Evolutionary conservation across 2,329 filamentous ascomycete species (phyloP).

Genomic region (Fusarium buharicum): DNA sequence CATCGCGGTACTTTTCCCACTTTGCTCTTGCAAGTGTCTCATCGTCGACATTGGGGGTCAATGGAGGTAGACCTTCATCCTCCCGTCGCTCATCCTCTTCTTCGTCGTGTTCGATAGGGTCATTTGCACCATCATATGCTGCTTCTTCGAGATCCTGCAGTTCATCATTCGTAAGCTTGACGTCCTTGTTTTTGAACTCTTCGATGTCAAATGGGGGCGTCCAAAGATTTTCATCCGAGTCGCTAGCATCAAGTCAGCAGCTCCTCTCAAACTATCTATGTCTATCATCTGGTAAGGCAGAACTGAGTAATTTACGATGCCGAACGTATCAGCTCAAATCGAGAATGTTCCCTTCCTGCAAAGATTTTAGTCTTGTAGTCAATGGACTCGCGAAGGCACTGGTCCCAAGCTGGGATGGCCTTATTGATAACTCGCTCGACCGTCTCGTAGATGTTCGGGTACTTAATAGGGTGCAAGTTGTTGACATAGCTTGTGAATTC

Average conservation of each 20-base stretch:
- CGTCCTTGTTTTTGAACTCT: background rate
- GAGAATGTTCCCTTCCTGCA: background rate
- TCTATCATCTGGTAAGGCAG: too few relatives aligned
- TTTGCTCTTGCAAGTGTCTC: background rate
- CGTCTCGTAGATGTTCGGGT: background rate
- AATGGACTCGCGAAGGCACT: background rate
- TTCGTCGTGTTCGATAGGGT: background rate
- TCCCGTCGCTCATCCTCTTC: background rate
- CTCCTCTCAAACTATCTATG: too few relatives aligned
- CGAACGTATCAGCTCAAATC: background rate
- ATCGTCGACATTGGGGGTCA: slow-evolving; percentile 4
- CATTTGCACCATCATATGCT: background rate
- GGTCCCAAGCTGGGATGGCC: slow-evolving; percentile 4
- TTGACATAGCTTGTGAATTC: slow-evolving; percentile 6
- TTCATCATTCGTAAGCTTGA: background rate
- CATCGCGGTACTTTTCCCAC: slow-evolving; percentile 2
- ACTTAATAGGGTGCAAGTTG: slow-evolving; percentile 7
- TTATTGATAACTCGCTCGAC: slow-evolving; percentile 4
- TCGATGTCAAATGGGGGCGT: background rate
- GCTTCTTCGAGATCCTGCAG: background rate
- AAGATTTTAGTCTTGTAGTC: background rate
- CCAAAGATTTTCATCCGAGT: background rate
- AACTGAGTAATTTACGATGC: too few relatives aligned
- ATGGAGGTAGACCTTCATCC: background rate
- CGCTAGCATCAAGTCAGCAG: background rate